A percentile compares a stretch with the other conserved stretches of the same genome.
These are phyloP conservation scores for Leccinum barrowsii DNA, from an alignment of 768 basidiomycete genomes.

Conservation along the genomic window DNA sequence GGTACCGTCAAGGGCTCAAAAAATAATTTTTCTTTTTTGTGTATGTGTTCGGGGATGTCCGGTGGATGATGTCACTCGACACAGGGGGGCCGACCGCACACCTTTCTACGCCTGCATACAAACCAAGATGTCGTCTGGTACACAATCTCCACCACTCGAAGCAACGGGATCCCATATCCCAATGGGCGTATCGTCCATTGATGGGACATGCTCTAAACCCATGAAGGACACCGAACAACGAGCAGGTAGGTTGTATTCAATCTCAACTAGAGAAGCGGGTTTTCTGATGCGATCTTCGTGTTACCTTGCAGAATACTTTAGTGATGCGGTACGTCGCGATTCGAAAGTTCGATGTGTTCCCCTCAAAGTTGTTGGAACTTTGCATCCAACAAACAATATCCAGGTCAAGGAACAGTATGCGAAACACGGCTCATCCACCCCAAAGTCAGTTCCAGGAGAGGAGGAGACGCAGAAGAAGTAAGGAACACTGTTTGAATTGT, in stretches of 20 bases:
- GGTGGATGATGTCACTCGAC: conserved; percentile 26
- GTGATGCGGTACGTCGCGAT: conserved; percentile 22
- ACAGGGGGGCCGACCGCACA: background rate
- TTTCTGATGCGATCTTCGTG: background rate
- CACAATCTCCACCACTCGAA: conserved; percentile 55
- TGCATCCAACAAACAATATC: background rate
- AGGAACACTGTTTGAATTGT: background rate
- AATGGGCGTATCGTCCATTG: conserved; percentile 47
- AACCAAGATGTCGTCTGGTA: conserved; percentile 33
- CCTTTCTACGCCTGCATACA: background rate
- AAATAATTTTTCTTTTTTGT: conserved; percentile 9
- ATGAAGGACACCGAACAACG: conserved; percentile 44
- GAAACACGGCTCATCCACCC: background rate
- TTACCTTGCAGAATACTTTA: conserved; percentile 25
- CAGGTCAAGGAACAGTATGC: conserved; percentile 26
- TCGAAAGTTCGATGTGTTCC: background rate
- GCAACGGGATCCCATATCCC: conserved; percentile 44
- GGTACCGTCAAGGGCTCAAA: no score
- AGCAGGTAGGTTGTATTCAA: conserved; percentile 33
- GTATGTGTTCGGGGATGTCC: conserved; percentile 21
- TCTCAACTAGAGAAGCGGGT: background rate
- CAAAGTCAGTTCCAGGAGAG: conserved; percentile 11
- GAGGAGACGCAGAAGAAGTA: conserved; percentile 2
- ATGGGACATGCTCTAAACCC: conserved; percentile 33
- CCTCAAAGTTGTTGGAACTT: background rate